Conservation (phyloP, 768 basidiomycete species). For the Macrolepiota dolichaula region DNA sequence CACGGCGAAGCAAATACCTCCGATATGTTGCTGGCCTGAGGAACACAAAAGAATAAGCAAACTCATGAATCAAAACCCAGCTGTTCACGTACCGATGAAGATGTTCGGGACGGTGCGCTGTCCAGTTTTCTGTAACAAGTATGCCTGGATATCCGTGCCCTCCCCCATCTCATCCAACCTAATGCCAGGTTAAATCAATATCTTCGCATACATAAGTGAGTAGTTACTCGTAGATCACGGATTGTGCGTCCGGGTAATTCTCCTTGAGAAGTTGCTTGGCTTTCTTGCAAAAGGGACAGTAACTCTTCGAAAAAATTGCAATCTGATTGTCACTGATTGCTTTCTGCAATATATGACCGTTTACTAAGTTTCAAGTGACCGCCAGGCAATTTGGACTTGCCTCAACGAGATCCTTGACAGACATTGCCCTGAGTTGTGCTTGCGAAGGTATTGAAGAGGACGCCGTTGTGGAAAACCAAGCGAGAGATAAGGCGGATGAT, state of each 20-base stretch:
- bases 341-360: slow-evolving; percentile 25
- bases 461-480: slow-evolving; percentile 27
- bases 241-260: slow-evolving; percentile 33
- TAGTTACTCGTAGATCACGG: slow-evolving; percentile 47
- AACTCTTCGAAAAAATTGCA: slow-evolving; percentile 58
- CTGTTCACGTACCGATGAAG: slow-evolving; percentile 60
- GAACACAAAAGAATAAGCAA: neutral
- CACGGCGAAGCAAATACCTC: slow-evolving; percentile 32
- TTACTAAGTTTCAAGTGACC: neutral
- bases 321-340: slow-evolving; percentile 49
- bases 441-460: slow-evolving; percentile 26
- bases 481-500: slow-evolving; percentile 22
- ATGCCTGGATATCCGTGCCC: slow-evolving; percentile 60
- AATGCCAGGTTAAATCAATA: neutral
- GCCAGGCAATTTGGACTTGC: slow-evolving; percentile 21
- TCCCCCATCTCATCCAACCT: slow-evolving; percentile 63
- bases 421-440: slow-evolving; percentile 25
- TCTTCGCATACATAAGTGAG: neutral
- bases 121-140: slow-evolving; percentile 58
- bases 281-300: slow-evolving; percentile 48
- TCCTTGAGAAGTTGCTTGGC: slow-evolving; percentile 45
- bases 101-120: slow-evolving; percentile 76
- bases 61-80: neutral
- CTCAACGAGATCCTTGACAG: slow-evolving; percentile 40
- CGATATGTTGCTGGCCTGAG: slow-evolving; percentile 50